Conservation (phyloP, 208 protist species). For the Lotmaria passim region DNA sequence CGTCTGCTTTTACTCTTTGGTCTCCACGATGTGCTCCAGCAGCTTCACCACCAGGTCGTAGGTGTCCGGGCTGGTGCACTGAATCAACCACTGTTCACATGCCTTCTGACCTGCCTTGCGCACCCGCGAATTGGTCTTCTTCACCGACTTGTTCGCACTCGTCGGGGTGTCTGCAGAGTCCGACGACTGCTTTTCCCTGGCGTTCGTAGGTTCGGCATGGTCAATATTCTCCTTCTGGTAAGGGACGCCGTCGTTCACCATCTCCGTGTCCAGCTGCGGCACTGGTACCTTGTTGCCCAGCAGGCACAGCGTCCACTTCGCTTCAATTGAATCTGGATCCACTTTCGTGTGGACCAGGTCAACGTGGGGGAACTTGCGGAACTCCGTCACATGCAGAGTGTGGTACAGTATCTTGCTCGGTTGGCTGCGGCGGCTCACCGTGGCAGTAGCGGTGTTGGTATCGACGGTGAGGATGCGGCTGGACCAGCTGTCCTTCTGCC, state of each 20-base stretch:
- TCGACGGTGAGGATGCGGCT: too few relatives aligned
- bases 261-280: neutral
- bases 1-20: too few relatives aligned
- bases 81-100: neutral
- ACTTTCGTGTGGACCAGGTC: neutral
- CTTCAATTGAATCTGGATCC: neutral
- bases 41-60: constrained; percentile 10
- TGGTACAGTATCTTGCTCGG: neutral
- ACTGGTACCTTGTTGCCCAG: constrained; percentile 3
- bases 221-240: too few relatives aligned
- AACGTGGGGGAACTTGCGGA: constrained; percentile 10
- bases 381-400: neutral
- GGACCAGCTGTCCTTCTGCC: too few relatives aligned
- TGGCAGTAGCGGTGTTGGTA: too few relatives aligned
- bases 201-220: too few relatives aligned
- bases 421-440: too few relatives aligned
- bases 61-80: constrained; percentile 3
- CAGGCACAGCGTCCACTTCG: constrained; percentile 7
- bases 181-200: neutral
- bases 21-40: neutral
- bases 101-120: neutral
- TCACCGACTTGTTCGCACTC: neutral
- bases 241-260: neutral
- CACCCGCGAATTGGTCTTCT: too few relatives aligned
- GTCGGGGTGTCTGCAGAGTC: neutral